phyloP scores from a whole-genome alignment of 2,329 filamentous ascomycete species.

The Paracoccidioides lutzii region DNA sequence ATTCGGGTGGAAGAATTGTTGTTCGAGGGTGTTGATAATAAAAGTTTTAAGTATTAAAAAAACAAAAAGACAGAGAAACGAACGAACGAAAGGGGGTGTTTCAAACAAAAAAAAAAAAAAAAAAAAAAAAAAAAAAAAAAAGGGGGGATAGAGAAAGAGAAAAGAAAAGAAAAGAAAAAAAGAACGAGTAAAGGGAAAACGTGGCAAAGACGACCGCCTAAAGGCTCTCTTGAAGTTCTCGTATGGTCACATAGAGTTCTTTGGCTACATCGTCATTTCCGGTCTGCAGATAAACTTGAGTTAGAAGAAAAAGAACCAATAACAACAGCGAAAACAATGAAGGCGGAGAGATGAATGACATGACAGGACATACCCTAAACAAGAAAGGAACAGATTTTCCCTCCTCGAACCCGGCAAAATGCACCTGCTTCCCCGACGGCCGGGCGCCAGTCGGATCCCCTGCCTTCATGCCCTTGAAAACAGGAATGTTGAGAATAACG shows the following conservation, averaged over 20 bases:
- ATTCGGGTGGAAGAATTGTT: no score
- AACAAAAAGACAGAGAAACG: not conserved
- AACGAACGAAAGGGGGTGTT: no score
- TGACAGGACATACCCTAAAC: conserved; percentile 38
- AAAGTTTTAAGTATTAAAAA: not conserved
- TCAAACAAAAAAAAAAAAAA: not conserved
- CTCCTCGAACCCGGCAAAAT: conserved; percentile 47
- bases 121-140: not conserved
- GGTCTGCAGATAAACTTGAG: conserved; percentile 16
- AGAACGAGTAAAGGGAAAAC: not conserved
- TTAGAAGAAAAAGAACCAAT: not conserved
- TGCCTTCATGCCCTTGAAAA: conserved; percentile 68
- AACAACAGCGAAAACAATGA: conserved; percentile 32
- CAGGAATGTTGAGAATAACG: conserved; percentile 71
- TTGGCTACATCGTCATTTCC: conserved; percentile 34
- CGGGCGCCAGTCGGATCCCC: conserved; percentile 50
- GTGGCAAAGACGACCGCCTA: conserved; percentile 10
- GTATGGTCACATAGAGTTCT: conserved; percentile 35
- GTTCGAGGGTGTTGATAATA: no score
- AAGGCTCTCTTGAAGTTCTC: conserved; percentile 28
- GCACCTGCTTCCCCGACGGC: conserved; percentile 57
- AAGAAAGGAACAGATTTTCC: conserved; percentile 41
- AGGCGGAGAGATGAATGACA: conserved; percentile 21
- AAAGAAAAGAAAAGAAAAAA: conserved; percentile 12
- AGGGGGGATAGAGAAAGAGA: not conserved